A percentile compares a stretch with the other conserved stretches of the same genome.
These are phyloP conservation scores for Kitagawia praeruptora DNA, from an alignment of 129 eudicot genomes.

Conservation along the genomic window DNA sequence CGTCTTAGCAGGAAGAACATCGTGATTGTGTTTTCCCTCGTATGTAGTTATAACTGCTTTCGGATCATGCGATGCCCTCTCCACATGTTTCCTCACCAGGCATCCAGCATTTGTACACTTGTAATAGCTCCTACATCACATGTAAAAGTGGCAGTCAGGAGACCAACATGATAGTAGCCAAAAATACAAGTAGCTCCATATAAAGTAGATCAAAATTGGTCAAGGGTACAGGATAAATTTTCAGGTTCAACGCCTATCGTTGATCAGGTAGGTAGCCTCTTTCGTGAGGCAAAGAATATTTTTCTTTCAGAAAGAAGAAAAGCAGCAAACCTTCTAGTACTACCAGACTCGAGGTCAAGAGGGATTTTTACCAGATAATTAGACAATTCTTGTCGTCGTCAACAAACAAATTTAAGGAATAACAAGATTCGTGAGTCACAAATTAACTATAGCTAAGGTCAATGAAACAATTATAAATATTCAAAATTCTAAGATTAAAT, in stretches of 20 bases:
- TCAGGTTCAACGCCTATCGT: not conserved
- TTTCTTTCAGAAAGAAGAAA: no score
- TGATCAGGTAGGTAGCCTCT: no score
- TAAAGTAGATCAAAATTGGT: not conserved
- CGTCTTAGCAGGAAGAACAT: constrained; percentile 61
- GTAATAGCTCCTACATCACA: constrained; percentile 69
- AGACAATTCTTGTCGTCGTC: no score
- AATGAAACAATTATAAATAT: no score
- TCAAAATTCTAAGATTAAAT: no score
- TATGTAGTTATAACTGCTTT: constrained; percentile 94
- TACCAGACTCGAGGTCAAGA: no score
- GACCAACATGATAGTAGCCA: not conserved
- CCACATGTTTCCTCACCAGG: constrained; percentile 77
- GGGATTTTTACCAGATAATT: no score
- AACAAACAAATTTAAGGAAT: no score
- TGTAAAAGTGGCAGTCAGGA: not conserved
- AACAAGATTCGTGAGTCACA: no score
- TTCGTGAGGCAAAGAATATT: no score
- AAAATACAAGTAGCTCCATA: not conserved
- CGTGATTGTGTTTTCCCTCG: constrained; percentile 95
- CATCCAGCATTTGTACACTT: constrained; percentile 88
- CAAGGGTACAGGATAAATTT: not conserved
- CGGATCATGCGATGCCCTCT: constrained; percentile 92
- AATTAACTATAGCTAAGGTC: no score
- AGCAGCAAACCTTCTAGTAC: no score